Conservation (phyloP, 352 stramenopile species). For the Phytophthora macrochlamydospora region DNA sequence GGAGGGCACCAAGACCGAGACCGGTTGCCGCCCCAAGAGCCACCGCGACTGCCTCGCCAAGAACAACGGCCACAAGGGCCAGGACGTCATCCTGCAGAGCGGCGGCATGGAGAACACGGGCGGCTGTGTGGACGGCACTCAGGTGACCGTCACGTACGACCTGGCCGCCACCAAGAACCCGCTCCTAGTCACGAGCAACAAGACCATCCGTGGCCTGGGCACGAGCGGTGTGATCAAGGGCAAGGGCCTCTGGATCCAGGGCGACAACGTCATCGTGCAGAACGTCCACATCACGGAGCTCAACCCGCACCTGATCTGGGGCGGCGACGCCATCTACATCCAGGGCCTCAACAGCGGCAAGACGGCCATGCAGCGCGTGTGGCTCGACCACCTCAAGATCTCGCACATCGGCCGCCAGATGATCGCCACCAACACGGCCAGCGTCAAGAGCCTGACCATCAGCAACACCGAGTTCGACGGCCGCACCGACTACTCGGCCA, state of each 20-base stretch:
- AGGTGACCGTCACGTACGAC: conserved; percentile 34
- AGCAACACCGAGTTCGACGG: conserved; percentile 50
- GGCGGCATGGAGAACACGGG: conserved; percentile 49
- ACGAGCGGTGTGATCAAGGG: conserved; percentile 40
- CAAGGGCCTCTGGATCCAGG: conserved; percentile 36
- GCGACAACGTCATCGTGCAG: conserved; percentile 47
- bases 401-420: conserved; percentile 36
- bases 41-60: conserved; percentile 49
- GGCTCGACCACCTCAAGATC: conserved; percentile 49
- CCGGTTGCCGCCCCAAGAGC: conserved; percentile 44
- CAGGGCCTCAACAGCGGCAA: conserved; percentile 18
- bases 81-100: conserved; percentile 62
- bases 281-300: conserved; percentile 50
- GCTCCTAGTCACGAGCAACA: conserved; percentile 33
- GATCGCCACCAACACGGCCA: conserved; percentile 28
- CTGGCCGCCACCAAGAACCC: conserved; percentile 19
- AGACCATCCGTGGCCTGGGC: conserved; percentile 41
- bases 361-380: conserved; percentile 28
- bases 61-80: conserved; percentile 58
- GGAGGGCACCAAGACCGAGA: conserved; percentile 55
- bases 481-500: conserved; percentile 30
- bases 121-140: conserved; percentile 35
- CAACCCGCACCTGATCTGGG: conserved; percentile 45
- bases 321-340: conserved; percentile 23
- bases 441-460: conserved; percentile 40